Evolutionary conservation across 73 alveolate species (phyloP).

Genomic region (Symbiodinium natans): DNA sequence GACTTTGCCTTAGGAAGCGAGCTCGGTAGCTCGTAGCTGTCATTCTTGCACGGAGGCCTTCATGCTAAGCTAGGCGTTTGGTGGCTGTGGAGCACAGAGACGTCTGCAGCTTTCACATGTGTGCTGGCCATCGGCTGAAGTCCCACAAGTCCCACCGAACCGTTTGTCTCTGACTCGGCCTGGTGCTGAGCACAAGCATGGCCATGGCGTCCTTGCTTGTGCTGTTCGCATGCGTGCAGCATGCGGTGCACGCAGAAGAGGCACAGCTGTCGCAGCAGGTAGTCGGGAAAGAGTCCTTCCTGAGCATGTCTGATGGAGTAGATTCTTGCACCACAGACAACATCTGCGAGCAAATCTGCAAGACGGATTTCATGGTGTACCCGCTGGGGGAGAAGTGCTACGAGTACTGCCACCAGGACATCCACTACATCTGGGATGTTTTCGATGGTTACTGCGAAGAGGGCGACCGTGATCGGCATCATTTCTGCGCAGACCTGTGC

Average conservation of each 20-base stretch:
- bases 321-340: not conserved
- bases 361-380: not conserved
- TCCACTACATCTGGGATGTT: not conserved
- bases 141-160: not conserved
- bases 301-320: not conserved
- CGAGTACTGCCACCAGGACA: not conserved
- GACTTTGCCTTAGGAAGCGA: too few relatives aligned
- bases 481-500: not conserved
- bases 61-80: too few relatives aligned
- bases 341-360: not conserved
- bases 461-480: not conserved
- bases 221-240: not conserved
- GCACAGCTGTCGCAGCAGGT: not conserved
- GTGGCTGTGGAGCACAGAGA: too few relatives aligned
- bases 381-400: not conserved
- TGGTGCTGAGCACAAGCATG: constrained; percentile 4
- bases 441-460: not conserved
- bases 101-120: too few relatives aligned
- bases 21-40: too few relatives aligned
- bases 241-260: not conserved
- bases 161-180: not conserved
- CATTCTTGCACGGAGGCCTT: too few relatives aligned
- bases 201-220: not conserved
- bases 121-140: too few relatives aligned
- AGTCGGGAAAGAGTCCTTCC: not conserved